Evolutionary conservation across 2,329 filamentous ascomycete species (phyloP).

Genomic region (Plenodomus biglobosus): DNA sequence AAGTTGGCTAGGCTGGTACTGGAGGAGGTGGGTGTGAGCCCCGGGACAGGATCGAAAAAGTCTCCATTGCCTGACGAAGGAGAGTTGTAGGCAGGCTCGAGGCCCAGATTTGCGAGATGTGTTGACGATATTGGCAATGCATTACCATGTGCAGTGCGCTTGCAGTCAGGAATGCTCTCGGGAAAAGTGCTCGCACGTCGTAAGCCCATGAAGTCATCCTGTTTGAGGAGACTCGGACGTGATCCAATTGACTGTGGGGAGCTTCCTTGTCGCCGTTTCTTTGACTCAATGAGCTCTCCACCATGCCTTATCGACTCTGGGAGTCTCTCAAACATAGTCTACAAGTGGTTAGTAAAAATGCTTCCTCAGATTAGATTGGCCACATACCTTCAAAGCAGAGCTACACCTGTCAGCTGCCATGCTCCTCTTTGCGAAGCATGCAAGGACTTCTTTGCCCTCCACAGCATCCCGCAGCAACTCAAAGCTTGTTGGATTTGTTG

Average conservation of each 20-base stretch:
- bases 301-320: slow-evolving; percentile 66
- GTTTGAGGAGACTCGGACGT: slow-evolving; percentile 28
- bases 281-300: slow-evolving; percentile 31
- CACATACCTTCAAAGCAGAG: slow-evolving; percentile 69
- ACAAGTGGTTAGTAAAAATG: slow-evolving; percentile 12
- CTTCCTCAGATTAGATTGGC: neutral
- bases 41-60: slow-evolving; percentile 35
- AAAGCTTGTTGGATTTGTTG: slow-evolving; percentile 69
- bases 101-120: slow-evolving; percentile 30
- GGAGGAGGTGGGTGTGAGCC: slow-evolving; percentile 39
- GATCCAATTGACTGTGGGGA: slow-evolving; percentile 36
- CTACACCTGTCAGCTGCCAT: slow-evolving; percentile 88
- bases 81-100: slow-evolving; percentile 32
- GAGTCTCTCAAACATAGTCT: slow-evolving; percentile 82
- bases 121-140: slow-evolving; percentile 33
- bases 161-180: slow-evolving; percentile 32
- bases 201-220: slow-evolving; percentile 24
- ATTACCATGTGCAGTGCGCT: slow-evolving; percentile 28
- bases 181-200: slow-evolving; percentile 44
- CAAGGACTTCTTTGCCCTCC: slow-evolving; percentile 80
- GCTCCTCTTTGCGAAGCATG: slow-evolving; percentile 76
- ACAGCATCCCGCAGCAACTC: slow-evolving; percentile 84
- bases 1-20: slow-evolving; percentile 34
- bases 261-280: slow-evolving; percentile 44
- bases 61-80: slow-evolving; percentile 30